Evolutionary conservation across 306 rosid genomes (phyloP), one percentile per base, ranked within the genome.

Genomic region (Citrullus colocynthis): DNA sequence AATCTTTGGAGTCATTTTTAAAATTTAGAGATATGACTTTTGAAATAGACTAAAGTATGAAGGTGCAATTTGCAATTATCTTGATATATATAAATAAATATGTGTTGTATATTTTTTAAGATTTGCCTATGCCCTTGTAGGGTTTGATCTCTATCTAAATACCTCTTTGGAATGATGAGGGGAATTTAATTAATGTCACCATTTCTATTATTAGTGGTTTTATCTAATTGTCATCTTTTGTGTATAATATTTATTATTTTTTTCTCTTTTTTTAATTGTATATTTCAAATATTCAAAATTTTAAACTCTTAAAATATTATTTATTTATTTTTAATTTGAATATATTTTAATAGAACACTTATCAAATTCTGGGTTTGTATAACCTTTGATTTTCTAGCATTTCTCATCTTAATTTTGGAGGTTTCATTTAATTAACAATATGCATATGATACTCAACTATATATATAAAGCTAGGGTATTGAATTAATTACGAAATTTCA

Each of bases 121-220:
- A 55, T 69, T 69, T 69, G 75, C 12, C 75, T 57, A 69, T 67
- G 37, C 34, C 56, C 56, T 69, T 69, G 75, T 69, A 69, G 75
- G 75, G 56, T 42, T 20, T 24, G 28, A 24, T 69, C 55, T 69
- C 15, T 37, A 20, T 36, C 13, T 41, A 67, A 11, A 41, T 67
- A 67, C 54, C 74, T 45, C 39, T 20, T 45, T 70, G 56, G 56
- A 69, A 69, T 69, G 56, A 69, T 44, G 56, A 42, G 56, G 56
- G 42, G 76, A 72, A 4, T 48, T 72, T 49, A 48, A 72, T 48
- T 49, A 48, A 72, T 48, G 77, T 49, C 14, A 45, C 44, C 24
- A 72, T 49, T 72, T 28, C 60, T 48, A 49, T 72, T 30, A 49
- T 71, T 72, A 49, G 15, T 72, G 59, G 60, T 30, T 24, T 72